Evolutionary conservation across 495 filamentous ascomycete species (phyloP), one percentile per base, ranked within the genome.

Genomic region (Penicillium steckii): DNA sequence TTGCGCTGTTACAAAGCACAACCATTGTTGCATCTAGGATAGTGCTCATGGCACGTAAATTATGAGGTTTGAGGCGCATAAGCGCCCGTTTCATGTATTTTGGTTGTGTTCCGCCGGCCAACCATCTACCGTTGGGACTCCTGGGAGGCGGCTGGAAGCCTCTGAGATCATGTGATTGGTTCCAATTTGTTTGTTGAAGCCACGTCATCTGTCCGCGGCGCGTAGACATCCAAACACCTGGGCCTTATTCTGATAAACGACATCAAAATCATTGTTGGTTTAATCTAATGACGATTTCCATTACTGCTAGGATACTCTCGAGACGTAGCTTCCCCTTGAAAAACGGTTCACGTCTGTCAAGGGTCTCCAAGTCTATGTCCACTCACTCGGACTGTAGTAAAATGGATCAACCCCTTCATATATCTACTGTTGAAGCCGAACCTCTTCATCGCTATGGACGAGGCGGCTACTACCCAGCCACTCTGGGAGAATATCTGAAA

Each of bases 401-500:
- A 50, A 58, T 54, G 48, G 57, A 59, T 33, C 57, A 56, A 23
- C 48, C 24, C 25, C 38, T 37, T 9, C 59, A 66, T 50, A 44
- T 45, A 15, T 56, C 46, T 44, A 8, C 47, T n/a, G 33, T 62
- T 55, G 58, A 66, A 18, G 56, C 58, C 1, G 58, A 67, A 33
- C 53, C 53, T 48, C 55, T 67, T 48, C 45, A 58, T 57, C 52
- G 52, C 40, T 79, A 78, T 50, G 53, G 50, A 35, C 38, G 50
- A 33, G 72, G 69, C 24, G 72, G 76, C 4, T 79, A 72, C 48
- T 74, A 80, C 42, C 79, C 78, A 13, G 57, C 76, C 41, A 53
- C 43, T 18, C 49, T 80, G 12, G 74, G 70, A 13, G 66, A 74
- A 38, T 49, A 29, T 13, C 64, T 78, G 9, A 52, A 68, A 25